Evolutionary conservation across 1,284 basidiomycete species (phyloP).

Genomic region (Schizophyllum amplum): DNA sequence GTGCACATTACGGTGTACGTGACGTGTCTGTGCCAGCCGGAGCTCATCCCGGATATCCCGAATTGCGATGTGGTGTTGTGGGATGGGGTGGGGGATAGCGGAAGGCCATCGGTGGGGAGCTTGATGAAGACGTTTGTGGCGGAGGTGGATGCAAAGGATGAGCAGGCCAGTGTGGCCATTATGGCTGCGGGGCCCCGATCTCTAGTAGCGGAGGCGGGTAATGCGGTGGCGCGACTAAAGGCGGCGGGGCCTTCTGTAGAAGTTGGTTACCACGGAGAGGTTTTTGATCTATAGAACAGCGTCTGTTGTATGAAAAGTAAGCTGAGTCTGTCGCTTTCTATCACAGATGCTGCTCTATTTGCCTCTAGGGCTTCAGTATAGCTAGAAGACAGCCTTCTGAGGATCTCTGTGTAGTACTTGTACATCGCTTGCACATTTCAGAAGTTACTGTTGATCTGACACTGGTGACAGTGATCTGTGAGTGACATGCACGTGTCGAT

Average conservation of each 20-base stretch:
- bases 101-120: constrained; percentile 11
- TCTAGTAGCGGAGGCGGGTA: constrained; percentile 53
- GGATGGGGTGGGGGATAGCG: not conserved
- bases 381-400: no score
- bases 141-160: constrained; percentile 10
- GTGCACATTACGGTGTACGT: constrained; percentile 62
- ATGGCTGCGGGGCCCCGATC: constrained; percentile 62
- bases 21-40: constrained; percentile 63
- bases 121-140: constrained; percentile 12
- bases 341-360: no score
- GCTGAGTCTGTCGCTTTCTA: no score
- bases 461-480: no score
- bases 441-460: no score
- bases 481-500: no score
- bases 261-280: constrained; percentile 9
- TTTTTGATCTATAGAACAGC: constrained; percentile 12
- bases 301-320: no score
- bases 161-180: constrained; percentile 47
- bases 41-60: constrained; percentile 50
- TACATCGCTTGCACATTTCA: no score
- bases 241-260: no score
- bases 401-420: no score
- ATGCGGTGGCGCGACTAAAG: constrained; percentile 45
- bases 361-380: no score
- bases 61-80: constrained; percentile 28